Conservation (phyloP, 169 alveolate genomes). For the Plasmodium cynomolgi region DNA sequence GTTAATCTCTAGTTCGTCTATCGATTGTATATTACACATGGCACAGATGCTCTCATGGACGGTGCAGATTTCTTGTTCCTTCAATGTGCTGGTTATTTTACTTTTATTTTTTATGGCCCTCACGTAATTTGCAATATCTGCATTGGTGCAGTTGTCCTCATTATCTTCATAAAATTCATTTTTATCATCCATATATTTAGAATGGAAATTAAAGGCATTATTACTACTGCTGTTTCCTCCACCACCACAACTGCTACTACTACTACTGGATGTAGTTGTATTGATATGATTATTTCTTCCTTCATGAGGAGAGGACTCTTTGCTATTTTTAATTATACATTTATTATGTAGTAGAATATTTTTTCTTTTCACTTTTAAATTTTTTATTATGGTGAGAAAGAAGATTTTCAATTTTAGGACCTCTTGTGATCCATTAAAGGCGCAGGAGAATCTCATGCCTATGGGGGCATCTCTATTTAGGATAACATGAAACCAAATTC, state of each 20-base stretch:
- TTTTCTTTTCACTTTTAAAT: slow-evolving; percentile 34
- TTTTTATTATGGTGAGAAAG: slow-evolving; percentile 26
- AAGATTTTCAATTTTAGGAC: slow-evolving; percentile 32
- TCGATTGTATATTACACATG: slow-evolving; percentile 42
- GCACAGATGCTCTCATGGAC: slow-evolving; percentile 36
- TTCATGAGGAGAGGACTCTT: slow-evolving; percentile 1
- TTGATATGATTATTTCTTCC: slow-evolving; percentile 8
- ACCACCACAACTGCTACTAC: background rate
- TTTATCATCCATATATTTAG: slow-evolving; percentile 31
- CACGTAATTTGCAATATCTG: slow-evolving; percentile 25
- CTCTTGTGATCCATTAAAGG: slow-evolving; percentile 62
- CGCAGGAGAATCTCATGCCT: slow-evolving; percentile 36
- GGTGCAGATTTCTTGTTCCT: slow-evolving; percentile 23
- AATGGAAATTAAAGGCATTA: slow-evolving; percentile 50
- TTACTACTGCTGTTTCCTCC: background rate
- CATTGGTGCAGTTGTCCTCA: background rate
- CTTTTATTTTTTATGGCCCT: slow-evolving; percentile 35
- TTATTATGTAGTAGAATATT: slow-evolving; percentile 39
- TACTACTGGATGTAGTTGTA: background rate
- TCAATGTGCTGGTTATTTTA: slow-evolving; percentile 1
- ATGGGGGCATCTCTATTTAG: slow-evolving; percentile 33
- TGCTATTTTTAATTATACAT: slow-evolving; percentile 36
- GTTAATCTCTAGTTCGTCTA: slow-evolving; percentile 31
- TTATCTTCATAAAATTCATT: slow-evolving; percentile 20
- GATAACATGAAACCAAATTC: slow-evolving; percentile 64